Evolutionary conservation across 768 basidiomycete genomes (phyloP).

Genomic region (Strobilomyces confusus): DNA sequence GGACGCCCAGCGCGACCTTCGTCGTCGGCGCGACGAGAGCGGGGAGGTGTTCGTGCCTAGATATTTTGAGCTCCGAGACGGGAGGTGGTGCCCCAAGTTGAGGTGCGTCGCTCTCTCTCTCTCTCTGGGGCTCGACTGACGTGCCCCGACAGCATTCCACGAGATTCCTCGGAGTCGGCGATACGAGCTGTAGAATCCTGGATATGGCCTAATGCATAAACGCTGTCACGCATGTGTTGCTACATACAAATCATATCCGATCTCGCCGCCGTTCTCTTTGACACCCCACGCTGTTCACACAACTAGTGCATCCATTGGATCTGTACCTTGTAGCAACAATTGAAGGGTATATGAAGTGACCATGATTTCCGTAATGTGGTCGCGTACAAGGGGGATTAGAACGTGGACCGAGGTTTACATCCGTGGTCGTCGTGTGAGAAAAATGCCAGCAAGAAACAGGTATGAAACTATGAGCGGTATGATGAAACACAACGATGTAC

Average conservation of each 20-base stretch:
- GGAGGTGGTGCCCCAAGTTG: conserved; percentile 81
- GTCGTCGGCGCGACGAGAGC: conserved; percentile 67
- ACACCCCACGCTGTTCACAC: conserved; percentile 22
- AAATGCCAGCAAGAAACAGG: conserved; percentile 11
- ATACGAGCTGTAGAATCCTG: conserved; percentile 65
- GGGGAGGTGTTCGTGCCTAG: conserved; percentile 67
- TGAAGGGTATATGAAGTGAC: conserved; percentile 34
- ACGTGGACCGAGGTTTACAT: not conserved
- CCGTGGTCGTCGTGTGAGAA: not conserved
- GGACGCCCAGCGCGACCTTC: conserved; percentile 83
- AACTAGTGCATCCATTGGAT: conserved; percentile 35
- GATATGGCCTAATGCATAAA: conserved; percentile 55
- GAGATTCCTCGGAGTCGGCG: conserved; percentile 60
- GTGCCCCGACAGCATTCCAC: conserved; percentile 51
- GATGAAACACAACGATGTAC: not conserved
- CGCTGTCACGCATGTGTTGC: not conserved
- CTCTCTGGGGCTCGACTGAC: not conserved
- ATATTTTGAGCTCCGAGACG: conserved; percentile 76
- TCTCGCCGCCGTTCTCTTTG: conserved; percentile 2
- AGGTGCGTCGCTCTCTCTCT: conserved; percentile 41
- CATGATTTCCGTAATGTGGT: conserved; percentile 20
- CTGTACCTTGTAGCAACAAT: conserved; percentile 38
- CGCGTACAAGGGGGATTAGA: conserved; percentile 13
- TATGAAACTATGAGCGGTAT: conserved; percentile 4
- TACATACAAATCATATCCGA: conserved; percentile 17